A percentile compares a stretch with the other conserved stretches of the same genome.
Conservation (phyloP, 2,329 filamentous ascomycete species). For the Ilyonectria destructans region DNA sequence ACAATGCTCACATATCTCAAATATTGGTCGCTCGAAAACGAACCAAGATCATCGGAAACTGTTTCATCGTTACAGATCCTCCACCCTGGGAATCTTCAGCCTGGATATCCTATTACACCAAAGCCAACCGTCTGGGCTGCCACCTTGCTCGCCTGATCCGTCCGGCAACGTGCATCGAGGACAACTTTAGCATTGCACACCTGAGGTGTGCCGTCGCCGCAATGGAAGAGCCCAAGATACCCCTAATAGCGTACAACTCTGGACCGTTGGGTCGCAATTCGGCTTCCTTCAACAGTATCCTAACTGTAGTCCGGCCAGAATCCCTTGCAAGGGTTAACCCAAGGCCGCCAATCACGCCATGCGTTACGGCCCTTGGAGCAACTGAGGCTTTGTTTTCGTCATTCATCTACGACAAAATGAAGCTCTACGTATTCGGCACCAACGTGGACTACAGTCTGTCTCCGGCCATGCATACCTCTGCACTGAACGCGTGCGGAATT, state of each 20-base stretch:
- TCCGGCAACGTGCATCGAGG: constrained; percentile 69
- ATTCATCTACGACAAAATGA: constrained; percentile 79
- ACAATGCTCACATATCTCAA: constrained; percentile 65
- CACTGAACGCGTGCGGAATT: constrained; percentile 78
- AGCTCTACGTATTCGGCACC: constrained; percentile 82
- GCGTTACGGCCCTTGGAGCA: constrained; percentile 74
- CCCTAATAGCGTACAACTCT: constrained; percentile 77
- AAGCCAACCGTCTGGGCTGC: constrained; percentile 72
- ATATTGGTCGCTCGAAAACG: constrained; percentile 68
- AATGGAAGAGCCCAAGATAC: constrained; percentile 61
- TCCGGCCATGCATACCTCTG: constrained; percentile 84
- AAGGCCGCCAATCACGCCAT: constrained; percentile 46
- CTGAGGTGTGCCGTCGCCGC: constrained; percentile 67
- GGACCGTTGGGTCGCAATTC: constrained; percentile 76
- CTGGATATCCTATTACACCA: constrained; percentile 72
- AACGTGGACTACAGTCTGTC: constrained; percentile 82
- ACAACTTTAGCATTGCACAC: constrained; percentile 74
- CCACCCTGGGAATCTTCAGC: constrained; percentile 71
- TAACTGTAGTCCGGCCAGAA: constrained; percentile 73
- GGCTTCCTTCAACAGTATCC: constrained; percentile 75
- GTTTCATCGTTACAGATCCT: constrained; percentile 59
- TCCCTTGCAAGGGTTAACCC: constrained; percentile 41
- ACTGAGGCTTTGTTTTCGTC: constrained; percentile 78
- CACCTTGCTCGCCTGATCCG: constrained; percentile 75
- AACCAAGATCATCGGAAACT: constrained; percentile 75